These are phyloP conservation scores for Harrya chromipes DNA, from an alignment of 768 basidiomycete species.

Conservation along the genomic window DNA sequence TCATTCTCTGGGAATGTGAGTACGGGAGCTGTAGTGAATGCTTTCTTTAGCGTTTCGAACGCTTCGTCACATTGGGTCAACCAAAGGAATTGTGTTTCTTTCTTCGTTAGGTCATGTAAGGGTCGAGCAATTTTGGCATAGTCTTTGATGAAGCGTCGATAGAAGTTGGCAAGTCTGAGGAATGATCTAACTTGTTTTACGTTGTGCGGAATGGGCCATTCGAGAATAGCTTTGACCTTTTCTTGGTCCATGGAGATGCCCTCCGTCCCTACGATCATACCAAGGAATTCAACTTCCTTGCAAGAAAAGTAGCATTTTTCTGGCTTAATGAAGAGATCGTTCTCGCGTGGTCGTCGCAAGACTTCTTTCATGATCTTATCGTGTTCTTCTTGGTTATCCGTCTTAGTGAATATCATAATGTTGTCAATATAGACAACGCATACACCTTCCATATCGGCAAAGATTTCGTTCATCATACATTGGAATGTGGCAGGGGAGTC, in stretches of 20 bases:
- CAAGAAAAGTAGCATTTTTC: constrained; percentile 37
- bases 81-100: too few species aligned
- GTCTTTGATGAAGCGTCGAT: constrained; percentile 17
- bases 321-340: constrained; percentile 35
- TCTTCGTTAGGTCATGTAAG: too few species aligned
- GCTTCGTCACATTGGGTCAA: too few species aligned
- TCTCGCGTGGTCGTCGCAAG: constrained; percentile 23
- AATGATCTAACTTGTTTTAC: constrained; percentile 24
- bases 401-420: too few species aligned
- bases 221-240: constrained; percentile 30
- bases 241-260: constrained; percentile 30
- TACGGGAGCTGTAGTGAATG: background rate
- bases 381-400: too few species aligned
- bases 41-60: background rate
- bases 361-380: too few species aligned
- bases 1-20: background rate
- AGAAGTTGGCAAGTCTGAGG: constrained; percentile 32
- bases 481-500: too few species aligned
- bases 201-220: constrained; percentile 27
- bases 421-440: too few species aligned
- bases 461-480: too few species aligned
- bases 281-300: constrained; percentile 29
- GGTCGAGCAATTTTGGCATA: too few species aligned
- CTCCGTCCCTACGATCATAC: constrained; percentile 24
- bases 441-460: constrained; percentile 1